Base-by-base conservation (phyloP, 2,329 filamentous ascomycete genomes). In the Ophiosphaerella narmari region DNA sequence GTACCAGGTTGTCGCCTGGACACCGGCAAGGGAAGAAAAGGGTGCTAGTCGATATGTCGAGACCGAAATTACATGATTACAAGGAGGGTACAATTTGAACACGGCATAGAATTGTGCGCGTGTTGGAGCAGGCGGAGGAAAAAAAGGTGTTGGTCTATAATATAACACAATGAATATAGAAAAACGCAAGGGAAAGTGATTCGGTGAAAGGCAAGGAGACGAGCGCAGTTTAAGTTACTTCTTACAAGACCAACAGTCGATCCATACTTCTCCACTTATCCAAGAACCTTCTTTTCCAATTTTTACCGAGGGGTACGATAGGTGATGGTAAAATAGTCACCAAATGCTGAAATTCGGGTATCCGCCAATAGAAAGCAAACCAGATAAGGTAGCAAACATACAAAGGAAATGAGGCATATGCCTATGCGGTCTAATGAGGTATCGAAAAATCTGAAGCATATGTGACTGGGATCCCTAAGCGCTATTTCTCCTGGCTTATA, bases 331-430 rank as follows among this genome's bases (percentile, higher is more conserved):
- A 62, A 61, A 50, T 61, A 57, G 45, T 68, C 57, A 65, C 66
- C 63, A 70, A 70, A 68, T 66, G 60, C 65, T 57, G 58, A 68
- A 66, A 64, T 60, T 63, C 51, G 63, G 66, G 66, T 70, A 70
- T 70, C 62, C 66, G 67, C 65, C 65, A 62, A 37, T 31, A 35
- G 44, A 46, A 46, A 40, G 29, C 44, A 40, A 46, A 40, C 26
- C 21, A 26, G 34, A 34, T 21, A 63, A 40, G 57, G 62, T 60
- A 59, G 47, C 49, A 55, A 63, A 47, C 43, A 60, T 55, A 62
- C 54, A 52, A 60, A 59, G 63, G 50, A 43, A 66, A 65, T 50
- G 35, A 42, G 46, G 47, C 54, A 48, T 50, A 41, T 38, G n/a
- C 38, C 41, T 34, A 41, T 36, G 51, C 60, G 51, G 59, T 68